Base-by-base conservation (phyloP, 192 early-diverging fungal genomes). In the Entrophospora sp. region DNA sequence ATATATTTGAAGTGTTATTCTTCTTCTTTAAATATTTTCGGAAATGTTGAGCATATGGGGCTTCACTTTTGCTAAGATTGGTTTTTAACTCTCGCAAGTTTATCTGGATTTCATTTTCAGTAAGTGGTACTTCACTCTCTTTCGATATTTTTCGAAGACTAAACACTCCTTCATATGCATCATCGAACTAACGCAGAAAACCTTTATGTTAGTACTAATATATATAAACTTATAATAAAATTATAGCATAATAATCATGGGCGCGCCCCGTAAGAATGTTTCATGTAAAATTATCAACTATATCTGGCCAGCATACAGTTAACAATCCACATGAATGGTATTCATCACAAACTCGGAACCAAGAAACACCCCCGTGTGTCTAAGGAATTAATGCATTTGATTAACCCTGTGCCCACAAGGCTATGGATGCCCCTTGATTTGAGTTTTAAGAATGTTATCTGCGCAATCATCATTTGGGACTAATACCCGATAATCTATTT, bases 131-230 rank as follows among this genome's bases (percentile, higher is more conserved):
- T 56, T 28, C 53, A 14, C 7, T 4, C 28, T 56, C 28, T 56
- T 5, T 27, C n/a, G 4, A 14, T 30, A 56, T 56, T 13, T 30
- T 30, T 8, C 53, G 28, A 45, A 62, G 60, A 62, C 60, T 62
- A 32, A 40, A 30, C n/a, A 62, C 43, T 31, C 42, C 43, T 62
- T 62, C 60, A 45, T 62, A 62, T 43, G 60, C 60, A 45, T 45
- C 38, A 45, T 62, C 60, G 28, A 62, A 62, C 60, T 62, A 45
- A 28, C 31, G 60, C 60, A 62, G 43, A 62, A 62, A 25, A n/a
- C n/a, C 58, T 37, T 60, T 60, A 60, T 60, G 24, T 60, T 60
- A 60, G 58, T 42, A 42, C 36, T 14, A 40, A 25, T 38, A 60
- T n/a, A n/a, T n/a, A n/a, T n/a, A n/a, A n/a, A n/a, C n/a, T n/a